A percentile compares a stretch with the other conserved stretches of the same genome.
These are phyloP conservation scores for Hypoxylon sp. DNA, from an alignment of 2,329 filamentous ascomycete species.

Conservation along the genomic window DNA sequence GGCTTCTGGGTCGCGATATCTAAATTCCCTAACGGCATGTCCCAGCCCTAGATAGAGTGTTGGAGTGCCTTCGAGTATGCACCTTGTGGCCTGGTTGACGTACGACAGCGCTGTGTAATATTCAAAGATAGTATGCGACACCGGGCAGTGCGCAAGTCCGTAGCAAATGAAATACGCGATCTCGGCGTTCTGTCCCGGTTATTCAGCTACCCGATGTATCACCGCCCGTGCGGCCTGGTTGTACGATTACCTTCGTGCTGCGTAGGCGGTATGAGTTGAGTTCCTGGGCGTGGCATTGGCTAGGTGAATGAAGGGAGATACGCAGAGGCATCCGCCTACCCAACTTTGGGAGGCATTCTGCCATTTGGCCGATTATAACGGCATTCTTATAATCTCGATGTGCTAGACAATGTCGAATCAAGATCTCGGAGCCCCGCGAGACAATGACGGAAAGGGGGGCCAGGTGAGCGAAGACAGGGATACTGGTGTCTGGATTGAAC, in stretches of 20 bases:
- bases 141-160: slow-evolving; percentile 35
- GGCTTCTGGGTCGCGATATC: slow-evolving; percentile 49
- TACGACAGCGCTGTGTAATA: slow-evolving; percentile 35
- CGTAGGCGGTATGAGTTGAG: slow-evolving; percentile 29
- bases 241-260: slow-evolving; percentile 32
- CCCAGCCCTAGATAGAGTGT: slow-evolving; percentile 16
- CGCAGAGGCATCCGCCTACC: slow-evolving; percentile 29
- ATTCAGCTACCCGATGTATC: slow-evolving; percentile 39
- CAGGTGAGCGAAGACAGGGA: slow-evolving; percentile 45
- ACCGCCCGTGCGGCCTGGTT: slow-evolving; percentile 33
- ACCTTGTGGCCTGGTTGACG: slow-evolving; percentile 35
- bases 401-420: slow-evolving; percentile 46
- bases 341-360: slow-evolving; percentile 33
- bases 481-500: slow-evolving; percentile 38
- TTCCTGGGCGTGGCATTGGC: slow-evolving; percentile 30
- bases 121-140: slow-evolving; percentile 28
- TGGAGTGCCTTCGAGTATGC: slow-evolving; percentile 25
- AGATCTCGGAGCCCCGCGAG: slow-evolving; percentile 42
- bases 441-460: slow-evolving; percentile 43
- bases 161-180: slow-evolving; percentile 30
- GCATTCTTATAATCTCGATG: slow-evolving; percentile 47
- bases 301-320: slow-evolving; percentile 35
- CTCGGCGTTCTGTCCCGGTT: slow-evolving; percentile 27
- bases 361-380: slow-evolving; percentile 40
- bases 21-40: slow-evolving; percentile 35